phyloP scores from a whole-genome alignment of 805 yeast genomes.

The Cyberlindnera xishuangbannaensis region DNA sequence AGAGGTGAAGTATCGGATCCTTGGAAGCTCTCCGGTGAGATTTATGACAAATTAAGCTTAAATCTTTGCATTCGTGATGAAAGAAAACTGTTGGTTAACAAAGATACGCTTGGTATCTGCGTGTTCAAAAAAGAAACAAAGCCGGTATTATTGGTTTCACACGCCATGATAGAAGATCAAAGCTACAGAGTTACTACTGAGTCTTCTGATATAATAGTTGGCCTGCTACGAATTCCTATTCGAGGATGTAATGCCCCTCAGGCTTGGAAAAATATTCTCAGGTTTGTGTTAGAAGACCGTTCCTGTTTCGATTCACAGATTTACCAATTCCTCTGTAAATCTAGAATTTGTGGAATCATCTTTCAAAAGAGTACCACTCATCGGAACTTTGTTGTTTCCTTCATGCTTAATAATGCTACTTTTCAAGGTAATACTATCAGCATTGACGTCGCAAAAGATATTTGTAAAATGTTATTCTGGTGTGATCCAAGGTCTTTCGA shows the following conservation, averaged over 20 bases:
- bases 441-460: background rate
- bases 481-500: slow-evolving; percentile 3
- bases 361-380: slow-evolving; percentile 2
- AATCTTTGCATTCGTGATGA: background rate
- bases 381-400: background rate
- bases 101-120: slow-evolving; percentile 1
- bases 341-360: slow-evolving; percentile 2
- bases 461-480: slow-evolving; percentile 3
- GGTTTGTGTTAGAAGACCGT: slow-evolving; percentile 4
- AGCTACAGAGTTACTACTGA: background rate
- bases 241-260: background rate
- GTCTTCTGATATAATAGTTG: slow-evolving; percentile 1
- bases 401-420: background rate
- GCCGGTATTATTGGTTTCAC: slow-evolving; percentile 1
- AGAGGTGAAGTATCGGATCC: too few species aligned
- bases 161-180: too few species aligned
- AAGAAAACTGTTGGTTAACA: background rate
- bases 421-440: background rate
- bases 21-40: too few species aligned
- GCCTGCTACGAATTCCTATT: slow-evolving; percentile 3
- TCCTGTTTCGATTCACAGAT: slow-evolving; percentile 2
- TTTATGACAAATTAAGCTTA: background rate
- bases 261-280: slow-evolving; percentile 2
- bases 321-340: slow-evolving; percentile 1
- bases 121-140: slow-evolving; percentile 1